phyloP scores from a whole-genome alignment of 495 filamentous ascomycete species.

The Xylaria acuta region DNA sequence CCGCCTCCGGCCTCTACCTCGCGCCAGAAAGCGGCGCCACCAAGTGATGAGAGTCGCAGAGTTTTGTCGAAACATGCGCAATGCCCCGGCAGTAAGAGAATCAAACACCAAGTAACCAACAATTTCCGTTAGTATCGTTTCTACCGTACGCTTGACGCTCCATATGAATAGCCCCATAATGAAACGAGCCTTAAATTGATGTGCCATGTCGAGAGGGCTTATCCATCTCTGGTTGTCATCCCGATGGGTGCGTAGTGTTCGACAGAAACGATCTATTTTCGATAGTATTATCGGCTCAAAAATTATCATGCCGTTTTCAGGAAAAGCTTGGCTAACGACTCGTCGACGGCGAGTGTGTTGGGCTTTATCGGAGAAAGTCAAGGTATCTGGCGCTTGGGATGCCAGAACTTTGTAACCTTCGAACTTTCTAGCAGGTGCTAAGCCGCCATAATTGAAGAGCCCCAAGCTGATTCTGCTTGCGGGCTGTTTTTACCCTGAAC shows the following conservation, averaged over 20 bases:
- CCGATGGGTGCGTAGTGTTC: background rate
- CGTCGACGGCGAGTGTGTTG: background rate
- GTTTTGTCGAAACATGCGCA: background rate
- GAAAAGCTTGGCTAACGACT: slow-evolving; percentile 9
- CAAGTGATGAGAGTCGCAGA: background rate
- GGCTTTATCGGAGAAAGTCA: background rate
- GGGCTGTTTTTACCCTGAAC: background rate
- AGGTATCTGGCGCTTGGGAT: background rate
- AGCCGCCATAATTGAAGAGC: no score
- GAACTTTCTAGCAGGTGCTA: no score
- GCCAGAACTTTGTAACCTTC: background rate
- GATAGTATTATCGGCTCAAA: background rate
- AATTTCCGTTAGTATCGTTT: background rate
- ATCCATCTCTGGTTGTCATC: background rate
- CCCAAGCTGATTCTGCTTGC: no score
- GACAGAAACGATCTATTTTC: slow-evolving; percentile 1
- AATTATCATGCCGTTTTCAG: background rate
- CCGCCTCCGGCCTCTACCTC: background rate
- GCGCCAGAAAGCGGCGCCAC: background rate
- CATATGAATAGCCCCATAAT: no score
- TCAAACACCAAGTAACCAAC: slow-evolving; percentile 1
- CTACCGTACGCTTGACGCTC: no score
- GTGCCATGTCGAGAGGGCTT: background rate
- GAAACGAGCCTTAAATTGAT: background rate
- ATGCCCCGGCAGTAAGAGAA: background rate